These are phyloP conservation scores for Hypoxylon sp. DNA, from an alignment of 2,329 filamentous ascomycete species.

Conservation along the genomic window DNA sequence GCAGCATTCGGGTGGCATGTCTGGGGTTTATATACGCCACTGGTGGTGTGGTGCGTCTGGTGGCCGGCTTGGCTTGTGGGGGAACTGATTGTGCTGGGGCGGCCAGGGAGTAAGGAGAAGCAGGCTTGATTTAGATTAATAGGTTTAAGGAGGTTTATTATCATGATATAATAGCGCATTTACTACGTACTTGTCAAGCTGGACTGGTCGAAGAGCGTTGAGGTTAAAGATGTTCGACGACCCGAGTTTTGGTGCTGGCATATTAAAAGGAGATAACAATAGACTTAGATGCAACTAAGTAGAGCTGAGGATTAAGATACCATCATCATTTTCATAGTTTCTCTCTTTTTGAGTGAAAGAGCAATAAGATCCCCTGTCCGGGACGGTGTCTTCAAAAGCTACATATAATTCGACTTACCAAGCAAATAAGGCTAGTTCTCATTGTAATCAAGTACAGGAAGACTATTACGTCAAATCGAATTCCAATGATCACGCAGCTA, in stretches of 20 bases:
- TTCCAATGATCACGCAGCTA: neutral
- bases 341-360: neutral
- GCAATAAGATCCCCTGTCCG: too few relatives aligned
- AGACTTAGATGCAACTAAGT: neutral
- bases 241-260: neutral
- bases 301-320: slow-evolving; percentile 19
- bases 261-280: neutral
- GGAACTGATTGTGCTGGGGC: slow-evolving; percentile 67
- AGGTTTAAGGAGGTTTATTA: neutral
- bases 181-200: neutral
- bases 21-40: slow-evolving; percentile 89
- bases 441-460: neutral
- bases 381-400: neutral
- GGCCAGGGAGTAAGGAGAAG: slow-evolving; percentile 44
- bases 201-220: neutral
- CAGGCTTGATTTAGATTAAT: slow-evolving; percentile 22
- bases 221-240: neutral
- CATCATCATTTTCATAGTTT: slow-evolving; percentile 3
- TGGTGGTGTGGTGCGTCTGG: slow-evolving; percentile 95
- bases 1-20: slow-evolving; percentile 91
- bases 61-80: slow-evolving; percentile 91
- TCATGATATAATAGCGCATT: neutral
- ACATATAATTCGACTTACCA: neutral
- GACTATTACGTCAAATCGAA: neutral
- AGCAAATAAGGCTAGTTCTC: neutral